phyloP scores from a whole-genome alignment of 768 basidiomycete species.

The Leucocoprinus leucothites region DNA sequence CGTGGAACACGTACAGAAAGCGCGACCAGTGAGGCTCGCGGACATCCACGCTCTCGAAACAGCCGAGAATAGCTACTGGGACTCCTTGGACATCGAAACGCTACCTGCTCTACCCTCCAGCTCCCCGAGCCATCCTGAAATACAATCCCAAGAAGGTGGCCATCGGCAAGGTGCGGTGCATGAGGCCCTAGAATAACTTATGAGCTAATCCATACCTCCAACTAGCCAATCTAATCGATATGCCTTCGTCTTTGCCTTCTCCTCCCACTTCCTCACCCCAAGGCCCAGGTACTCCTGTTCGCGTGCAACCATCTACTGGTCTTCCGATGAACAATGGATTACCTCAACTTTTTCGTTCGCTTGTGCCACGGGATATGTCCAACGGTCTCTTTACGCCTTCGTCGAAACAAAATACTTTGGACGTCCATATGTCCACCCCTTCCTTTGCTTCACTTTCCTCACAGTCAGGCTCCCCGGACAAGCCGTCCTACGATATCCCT shows the following conservation, averaged over 20 bases:
- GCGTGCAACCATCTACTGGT: not conserved
- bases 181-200: not conserved
- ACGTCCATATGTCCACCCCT: constrained; percentile 7
- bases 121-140: not conserved
- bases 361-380: no score
- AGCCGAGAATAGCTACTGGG: constrained; percentile 43
- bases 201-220: not conserved
- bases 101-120: constrained; percentile 1
- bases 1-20: constrained; percentile 41
- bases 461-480: constrained; percentile 15
- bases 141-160: not conserved
- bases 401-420: not conserved
- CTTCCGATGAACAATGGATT: not conserved
- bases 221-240: not conserved
- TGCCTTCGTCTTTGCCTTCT: constrained; percentile 11
- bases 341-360: not conserved
- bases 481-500: constrained; percentile 4
- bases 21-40: constrained; percentile 37
- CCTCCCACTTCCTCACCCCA: constrained; percentile 14
- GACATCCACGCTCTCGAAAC: constrained; percentile 43
- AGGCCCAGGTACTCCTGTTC: not conserved
- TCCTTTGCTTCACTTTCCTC: constrained; percentile 27
- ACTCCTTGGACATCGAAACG: constrained; percentile 26
- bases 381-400: constrained; percentile 4
- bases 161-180: not conserved